Base-by-base conservation (phyloP, 176 grass and related monocot genomes). In the Ampelocalamus luodianensis region DNA sequence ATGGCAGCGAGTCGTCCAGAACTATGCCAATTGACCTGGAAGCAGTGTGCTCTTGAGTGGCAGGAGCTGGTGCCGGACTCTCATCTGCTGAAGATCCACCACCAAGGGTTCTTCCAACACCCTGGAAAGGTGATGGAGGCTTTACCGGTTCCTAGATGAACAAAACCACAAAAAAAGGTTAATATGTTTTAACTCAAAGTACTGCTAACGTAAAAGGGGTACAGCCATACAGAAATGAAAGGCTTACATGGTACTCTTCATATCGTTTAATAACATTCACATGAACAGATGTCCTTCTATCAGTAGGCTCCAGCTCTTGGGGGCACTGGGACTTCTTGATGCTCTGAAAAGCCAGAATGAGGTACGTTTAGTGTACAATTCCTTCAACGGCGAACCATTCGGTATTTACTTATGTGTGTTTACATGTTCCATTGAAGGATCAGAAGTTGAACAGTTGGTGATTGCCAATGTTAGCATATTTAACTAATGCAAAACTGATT, bases 71-170 rank as follows among this genome's bases (percentile, higher is more conserved):
- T 46, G 84, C 66, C 46, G 13, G 46, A 72, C 62, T 79, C 64
- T 87, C 75, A 53, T 87, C 74, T 23, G 87, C 61, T 26, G 88
- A 83, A 58, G 90, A 90, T 65, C 83, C 93, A 76, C 82, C 72
- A 7, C 93, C 91, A 72, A 99, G 88, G 60, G 93, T 99, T 95
- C 96, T 96, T 24, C 93, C 96, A 27, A 92, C 86, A 64, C 93
- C 96, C 65, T 92, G 91, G 84, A 99, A 99, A 44, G 70, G 77
- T 81, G 81, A 87, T 23, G 50, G 82, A 36, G 63, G 77, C 68
- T 26, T 93, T 50, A 61, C 61, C 68, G 90, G 86, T 82, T 86
- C 96, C 93, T 99, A 82, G 6, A 86, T 75, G 77, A 82, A 76
- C 13, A 65, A 84, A 16, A 64, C 16, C 48, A 78, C 7, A 24